Evolutionary conservation across 73 alveolate genomes (phyloP).

Genomic region (Paramecium tetraurelia): DNA sequence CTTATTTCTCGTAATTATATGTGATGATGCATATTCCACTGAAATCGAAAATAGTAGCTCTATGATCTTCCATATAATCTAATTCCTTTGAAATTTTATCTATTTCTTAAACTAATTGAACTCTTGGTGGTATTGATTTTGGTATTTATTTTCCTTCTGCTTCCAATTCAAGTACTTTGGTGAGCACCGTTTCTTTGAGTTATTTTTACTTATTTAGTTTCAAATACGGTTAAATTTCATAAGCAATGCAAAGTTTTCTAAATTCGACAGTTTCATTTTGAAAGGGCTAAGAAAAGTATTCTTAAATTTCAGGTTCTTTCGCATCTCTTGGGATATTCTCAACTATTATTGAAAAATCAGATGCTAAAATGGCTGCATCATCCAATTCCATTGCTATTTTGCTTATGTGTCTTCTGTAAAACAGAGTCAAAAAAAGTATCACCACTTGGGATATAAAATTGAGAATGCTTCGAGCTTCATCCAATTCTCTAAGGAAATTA

Average conservation of each 20-base stretch:
- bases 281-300: background rate
- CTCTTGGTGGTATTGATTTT: background rate
- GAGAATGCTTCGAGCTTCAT: background rate
- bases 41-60: background rate
- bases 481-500: background rate
- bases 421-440: background rate
- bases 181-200: background rate
- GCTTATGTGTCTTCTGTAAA: background rate
- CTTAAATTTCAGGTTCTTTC: background rate
- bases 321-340: constrained; percentile 39
- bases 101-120: background rate
- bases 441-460: background rate
- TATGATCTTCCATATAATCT: constrained; percentile 27
- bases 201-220: background rate
- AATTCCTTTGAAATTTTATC: background rate
- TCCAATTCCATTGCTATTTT: constrained; percentile 4
- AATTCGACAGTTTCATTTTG: background rate
- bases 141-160: background rate
- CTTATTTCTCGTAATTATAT: constrained; percentile 8
- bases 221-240: background rate
- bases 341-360: constrained; percentile 17
- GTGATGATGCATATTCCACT: background rate
- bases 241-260: constrained; percentile 1
- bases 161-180: background rate
- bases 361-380: constrained; percentile 20